Base-by-base conservation (phyloP, 2,329 filamentous ascomycete species). In the Chaetoscypha palmicola region DNA sequence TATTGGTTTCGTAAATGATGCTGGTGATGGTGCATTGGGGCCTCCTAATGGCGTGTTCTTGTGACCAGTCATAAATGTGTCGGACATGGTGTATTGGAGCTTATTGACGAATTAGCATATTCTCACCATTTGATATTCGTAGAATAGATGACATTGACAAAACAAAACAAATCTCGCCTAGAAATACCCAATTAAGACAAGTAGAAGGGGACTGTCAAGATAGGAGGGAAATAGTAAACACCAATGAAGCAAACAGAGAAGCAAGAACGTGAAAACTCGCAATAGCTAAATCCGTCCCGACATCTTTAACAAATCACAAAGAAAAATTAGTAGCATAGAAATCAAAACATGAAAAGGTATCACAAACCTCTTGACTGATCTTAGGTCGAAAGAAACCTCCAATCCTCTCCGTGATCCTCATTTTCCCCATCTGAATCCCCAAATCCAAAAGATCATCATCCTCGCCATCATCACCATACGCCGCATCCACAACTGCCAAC, bases 401-500 rank as follows among this genome's bases (percentile, higher is more conserved):
- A 50, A 89, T 77, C 28, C 83, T 72, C 57, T 89, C 84, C 2
- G 81, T 86, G 47, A 89, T 78, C 46, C 76, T 76, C 72, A 88
- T 76, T 60, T 77, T 83, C 1, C 84, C 84, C 48, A 89, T 71
- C 51, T 75, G 74, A 46, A 88, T 76, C 2, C 84, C 85, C 20
- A 89, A 66, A 62, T 89, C 85, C 52, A 84, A 74, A 35, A 86
- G 65, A 47, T 86, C 81, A 58, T 83, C 69, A 17, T 79, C 79
- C 47, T 81, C 79, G 12, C 68, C 72, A 47, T 76, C 72, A 46
- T 79, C 73, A 47, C 83, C 81, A 58, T 87, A 87, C 2, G 77
- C 77, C 46, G 80, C 73, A 64, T 87, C 83, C 33, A 78, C 69
- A 10, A 75, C 71, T 16, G 76, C 77, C 52, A 85, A 66, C 3